These are phyloP conservation scores for Lactifluus rugatus DNA, from an alignment of 768 basidiomycete species.

Conservation along the genomic window DNA sequence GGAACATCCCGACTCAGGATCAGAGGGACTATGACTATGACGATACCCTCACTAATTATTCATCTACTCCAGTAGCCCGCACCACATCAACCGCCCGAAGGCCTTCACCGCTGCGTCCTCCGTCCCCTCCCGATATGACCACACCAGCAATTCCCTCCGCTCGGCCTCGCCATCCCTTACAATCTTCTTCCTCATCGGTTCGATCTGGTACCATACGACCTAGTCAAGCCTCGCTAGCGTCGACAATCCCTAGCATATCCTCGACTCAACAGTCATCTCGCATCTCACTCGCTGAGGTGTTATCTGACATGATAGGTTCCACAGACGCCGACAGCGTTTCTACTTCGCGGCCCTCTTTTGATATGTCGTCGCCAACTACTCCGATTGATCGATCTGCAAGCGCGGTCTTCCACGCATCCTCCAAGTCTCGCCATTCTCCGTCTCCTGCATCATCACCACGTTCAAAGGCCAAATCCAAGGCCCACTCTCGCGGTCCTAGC, in stretches of 20 bases:
- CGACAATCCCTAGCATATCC: background rate
- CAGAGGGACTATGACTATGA: conserved; percentile 5
- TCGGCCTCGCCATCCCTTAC: conserved; percentile 1
- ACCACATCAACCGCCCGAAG: background rate
- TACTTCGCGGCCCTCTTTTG: conserved; percentile 13
- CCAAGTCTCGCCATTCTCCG: conserved; percentile 5
- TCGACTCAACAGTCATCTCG: conserved; percentile 12
- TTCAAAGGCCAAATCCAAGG: background rate
- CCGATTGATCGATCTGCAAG: conserved; percentile 1
- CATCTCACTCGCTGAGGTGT: conserved; percentile 9
- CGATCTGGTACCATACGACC: conserved; percentile 4
- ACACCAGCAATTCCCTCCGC: background rate
- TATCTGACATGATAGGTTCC: conserved; percentile 2
- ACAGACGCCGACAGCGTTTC: conserved; percentile 6
- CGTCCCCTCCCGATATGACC: conserved; percentile 2
- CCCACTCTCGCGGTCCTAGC: conserved; percentile 6
- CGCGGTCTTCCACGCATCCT: background rate
- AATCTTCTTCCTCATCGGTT: background rate
- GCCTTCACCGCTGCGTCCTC: conserved; percentile 10
- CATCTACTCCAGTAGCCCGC: background rate
- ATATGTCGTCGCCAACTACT: conserved; percentile 12
- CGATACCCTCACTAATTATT: conserved; percentile 5
- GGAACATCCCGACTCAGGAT: background rate
- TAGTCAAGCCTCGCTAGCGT: background rate
- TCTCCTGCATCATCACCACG: conserved; percentile 11